Evolutionary conservation across 305 asterid species (phyloP), one percentile per base, ranked within the genome.

Genomic region (Solanum hybrid): DNA sequence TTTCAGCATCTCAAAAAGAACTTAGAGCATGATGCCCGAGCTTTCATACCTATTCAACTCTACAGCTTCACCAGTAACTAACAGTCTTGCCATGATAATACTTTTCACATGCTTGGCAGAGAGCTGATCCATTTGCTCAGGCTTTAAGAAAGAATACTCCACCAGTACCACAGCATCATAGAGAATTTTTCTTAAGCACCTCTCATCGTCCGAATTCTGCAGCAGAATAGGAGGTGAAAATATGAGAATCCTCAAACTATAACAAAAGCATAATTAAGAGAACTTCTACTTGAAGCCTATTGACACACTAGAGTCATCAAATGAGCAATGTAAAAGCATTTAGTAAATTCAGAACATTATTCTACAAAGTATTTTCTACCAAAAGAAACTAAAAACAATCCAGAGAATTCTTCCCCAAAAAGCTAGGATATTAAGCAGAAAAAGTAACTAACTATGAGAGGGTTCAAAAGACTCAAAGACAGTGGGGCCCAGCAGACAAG

Each of bases 101-200:
- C 92, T 57, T 89, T 93, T 94, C 39, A 87, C 94, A 87, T 91
- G 94, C 93, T 91, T 90, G 89, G 79, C 91, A 29, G 98, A 91
- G 45, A 96, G 93, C 89, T 88, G 87, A 89, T 89, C 93, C 94
- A 95, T 77, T 90, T 90, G 92, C 89, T 91, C 92, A 4, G 95
- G 95, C 88, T 84, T 84, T 57, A 96, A 95, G 91, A 96, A 96
- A 79, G 96, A 92, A 91, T 96, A 96, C 8, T 95, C 97, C 77
- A 92, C 96, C 90, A 95, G 91, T 87, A 94, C 51, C 45, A 93
- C 90, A 26, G 95, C 93, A 86, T 95, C 96, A 82, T 93, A 92
- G 81, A 95, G 93, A 73, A 95, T 87, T 39, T 94, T 91, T 92
- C 94, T 93, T 91, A 95, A 90, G 68, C 37, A 90, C 78, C 79